A percentile compares a stretch with the other conserved stretches of the same genome.
phyloP scores from a whole-genome alignment of 306 rosid species.

The Gillenia trifoliata region DNA sequence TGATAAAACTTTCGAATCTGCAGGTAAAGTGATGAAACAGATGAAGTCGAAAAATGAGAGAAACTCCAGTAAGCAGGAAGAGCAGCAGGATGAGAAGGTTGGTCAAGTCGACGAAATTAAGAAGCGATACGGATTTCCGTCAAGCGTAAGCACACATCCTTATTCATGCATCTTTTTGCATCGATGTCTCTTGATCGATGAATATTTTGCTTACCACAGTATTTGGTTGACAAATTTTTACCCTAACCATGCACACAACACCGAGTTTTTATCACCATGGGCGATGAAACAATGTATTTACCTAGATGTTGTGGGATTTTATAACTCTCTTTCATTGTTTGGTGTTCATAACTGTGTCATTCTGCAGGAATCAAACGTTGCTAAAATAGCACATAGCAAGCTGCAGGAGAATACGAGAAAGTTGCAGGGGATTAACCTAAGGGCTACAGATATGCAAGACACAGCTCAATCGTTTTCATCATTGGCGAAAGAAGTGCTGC shows the following conservation, averaged over 20 bases:
- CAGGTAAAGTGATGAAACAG: constrained; percentile 73
- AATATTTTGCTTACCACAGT: too few species aligned
- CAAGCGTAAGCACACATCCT: constrained; percentile 42
- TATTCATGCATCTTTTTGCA: background rate
- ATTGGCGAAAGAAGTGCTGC: constrained; percentile 67
- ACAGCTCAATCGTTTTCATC: constrained; percentile 78
- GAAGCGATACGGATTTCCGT: constrained; percentile 68
- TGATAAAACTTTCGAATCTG: constrained; percentile 5
- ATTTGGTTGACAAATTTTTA: too few species aligned
- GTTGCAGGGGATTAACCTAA: constrained; percentile 70
- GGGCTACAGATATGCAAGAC: constrained; percentile 81
- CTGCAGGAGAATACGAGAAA: constrained; percentile 59
- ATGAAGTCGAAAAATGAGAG: constrained; percentile 57
- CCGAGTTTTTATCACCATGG: background rate
- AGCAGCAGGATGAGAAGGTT: constrained; percentile 45
- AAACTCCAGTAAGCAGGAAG: constrained; percentile 41
- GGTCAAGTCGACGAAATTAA: constrained; percentile 67
- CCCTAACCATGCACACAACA: too few species aligned
- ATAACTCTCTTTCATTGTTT: too few species aligned
- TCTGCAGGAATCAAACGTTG: constrained; percentile 55
- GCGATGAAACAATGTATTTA: background rate
- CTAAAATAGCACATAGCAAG: constrained; percentile 63
- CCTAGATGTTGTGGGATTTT: background rate
- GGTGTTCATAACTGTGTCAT: constrained; percentile 9
- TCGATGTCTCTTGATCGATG: too few species aligned